Conservation (phyloP, 1,284 basidiomycete species). For the Coniferiporia sulphurascens region DNA sequence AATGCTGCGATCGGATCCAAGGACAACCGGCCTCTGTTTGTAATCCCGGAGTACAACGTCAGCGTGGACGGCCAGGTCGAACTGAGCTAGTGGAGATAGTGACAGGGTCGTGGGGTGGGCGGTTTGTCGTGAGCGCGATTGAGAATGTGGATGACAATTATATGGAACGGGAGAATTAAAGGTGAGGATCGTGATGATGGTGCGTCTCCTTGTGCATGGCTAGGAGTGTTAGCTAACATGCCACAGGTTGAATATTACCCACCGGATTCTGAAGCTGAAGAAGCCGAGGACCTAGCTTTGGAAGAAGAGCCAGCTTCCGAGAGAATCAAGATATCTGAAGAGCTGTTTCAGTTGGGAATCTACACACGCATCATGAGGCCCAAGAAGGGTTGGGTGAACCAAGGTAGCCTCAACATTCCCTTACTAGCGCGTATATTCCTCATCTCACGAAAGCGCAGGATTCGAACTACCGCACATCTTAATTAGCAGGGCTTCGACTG, state of each 20-base stretch:
- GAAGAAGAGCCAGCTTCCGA: neutral
- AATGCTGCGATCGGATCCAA: conserved; percentile 34
- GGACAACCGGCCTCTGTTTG: conserved; percentile 51
- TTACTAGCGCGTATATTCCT: conserved; percentile 13
- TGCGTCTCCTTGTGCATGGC: conserved; percentile 23
- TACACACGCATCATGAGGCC: conserved; percentile 60
- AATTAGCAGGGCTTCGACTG: conserved; percentile 53
- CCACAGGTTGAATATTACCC: conserved; percentile 54
- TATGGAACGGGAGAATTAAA: conserved; percentile 41
- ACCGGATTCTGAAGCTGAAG: conserved; percentile 7
- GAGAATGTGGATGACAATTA: conserved; percentile 32
- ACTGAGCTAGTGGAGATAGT: conserved; percentile 56
- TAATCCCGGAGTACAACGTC: conserved; percentile 64
- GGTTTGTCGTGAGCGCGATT: conserved; percentile 40
- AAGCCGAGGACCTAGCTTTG: conserved; percentile 1
- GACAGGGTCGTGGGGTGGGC: conserved; percentile 51
- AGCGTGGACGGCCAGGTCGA: conserved; percentile 41
- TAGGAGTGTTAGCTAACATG: neutral
- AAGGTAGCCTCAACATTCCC: conserved; percentile 15
- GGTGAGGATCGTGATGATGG: conserved; percentile 59
- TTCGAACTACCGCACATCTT: conserved; percentile 37
- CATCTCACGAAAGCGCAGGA: conserved; percentile 28
- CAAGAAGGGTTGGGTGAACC: conserved; percentile 42
- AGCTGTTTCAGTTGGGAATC: conserved; percentile 46
- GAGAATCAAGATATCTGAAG: conserved; percentile 38